A percentile compares a stretch with the other conserved stretches of the same genome.
Conservation (phyloP, 257 asterid species). For the Asclepias syriaca region DNA sequence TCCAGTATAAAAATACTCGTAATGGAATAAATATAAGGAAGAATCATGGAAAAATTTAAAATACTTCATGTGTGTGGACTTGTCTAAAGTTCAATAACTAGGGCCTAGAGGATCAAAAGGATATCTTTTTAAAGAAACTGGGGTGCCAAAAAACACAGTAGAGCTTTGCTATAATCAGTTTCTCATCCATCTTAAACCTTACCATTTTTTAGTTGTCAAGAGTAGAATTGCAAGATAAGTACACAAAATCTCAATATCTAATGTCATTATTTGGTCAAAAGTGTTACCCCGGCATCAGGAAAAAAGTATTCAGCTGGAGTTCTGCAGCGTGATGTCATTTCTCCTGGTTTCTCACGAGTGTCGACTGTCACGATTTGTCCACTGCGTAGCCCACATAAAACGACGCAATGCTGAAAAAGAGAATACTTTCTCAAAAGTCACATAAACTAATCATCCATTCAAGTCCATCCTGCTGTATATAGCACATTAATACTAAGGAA, state of each 20-base stretch:
- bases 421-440: background rate
- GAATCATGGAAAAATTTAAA: background rate
- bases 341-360: conserved; percentile 67
- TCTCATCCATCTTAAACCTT: background rate
- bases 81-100: background rate
- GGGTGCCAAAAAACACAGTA: background rate
- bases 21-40: background rate
- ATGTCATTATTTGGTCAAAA: conserved; percentile 18
- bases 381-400: conserved; percentile 84
- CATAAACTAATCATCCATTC: background rate
- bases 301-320: conserved; percentile 10
- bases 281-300: conserved; percentile 18
- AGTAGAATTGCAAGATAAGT: conserved; percentile 2
- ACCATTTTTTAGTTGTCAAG: no score
- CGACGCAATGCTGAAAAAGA: conserved; percentile 48
- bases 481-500: background rate
- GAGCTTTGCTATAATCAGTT: background rate
- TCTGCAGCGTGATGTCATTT: conserved; percentile 17
- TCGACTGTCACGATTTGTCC: conserved; percentile 73
- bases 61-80: no score
- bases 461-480: background rate
- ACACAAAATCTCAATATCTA: conserved; percentile 14
- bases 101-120: background rate
- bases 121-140: background rate
- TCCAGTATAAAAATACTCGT: background rate